Evolutionary conservation across 108 stramenopile species (phyloP), one percentile per base, ranked within the genome.

Genomic region (Stephanodiscus triporus): DNA sequence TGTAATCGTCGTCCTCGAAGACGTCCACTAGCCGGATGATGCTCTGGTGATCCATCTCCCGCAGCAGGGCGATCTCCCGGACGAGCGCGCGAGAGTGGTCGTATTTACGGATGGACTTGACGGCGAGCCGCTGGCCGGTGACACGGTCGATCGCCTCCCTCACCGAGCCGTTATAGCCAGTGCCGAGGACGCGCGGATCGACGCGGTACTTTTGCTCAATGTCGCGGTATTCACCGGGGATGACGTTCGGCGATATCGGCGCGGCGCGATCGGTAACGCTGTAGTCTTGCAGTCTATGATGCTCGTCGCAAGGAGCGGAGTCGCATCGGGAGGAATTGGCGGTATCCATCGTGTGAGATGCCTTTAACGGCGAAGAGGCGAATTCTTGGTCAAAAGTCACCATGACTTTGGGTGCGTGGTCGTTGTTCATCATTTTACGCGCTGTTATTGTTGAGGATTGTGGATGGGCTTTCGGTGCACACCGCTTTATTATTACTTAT

Each of bases 11-110:
- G 58, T 96, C 96, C 37, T 97, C 88, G 80, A 93, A 96, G 60
- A 95, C 92, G 76, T 95, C 97, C 42, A 90, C 89, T 9, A 96
- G 85, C 16, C 81, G 75, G 53, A 89, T 85, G 61, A 88, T 86
- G 61, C 88, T 82, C 23, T 60, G 71, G 63, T 91, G 90, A 29
- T 87, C 68, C 53, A 91, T 48, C 54, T 91, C 86, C 24, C 77
- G 42, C 11, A 91, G 65, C 13, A 91, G 80, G 11, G 49, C 42
- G 63, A 91, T 91, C 54, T 91, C 90, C 49, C 61, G 61, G 0
- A 13, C 19, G 10, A 62, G 8, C 8, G 9, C 29, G 61, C 61
- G 8, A 11, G 10, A 17, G 61, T 62, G 20, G 11, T 54, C 53
- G 23, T 4, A 2, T 26, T 72, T 72, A 9, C 26, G 30, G 2